Percentiles rank a stretch among this genome's conserved stretches.
phyloP scores from a whole-genome alignment of 805 yeast genomes.

The Starmerella tilneyi region DNA sequence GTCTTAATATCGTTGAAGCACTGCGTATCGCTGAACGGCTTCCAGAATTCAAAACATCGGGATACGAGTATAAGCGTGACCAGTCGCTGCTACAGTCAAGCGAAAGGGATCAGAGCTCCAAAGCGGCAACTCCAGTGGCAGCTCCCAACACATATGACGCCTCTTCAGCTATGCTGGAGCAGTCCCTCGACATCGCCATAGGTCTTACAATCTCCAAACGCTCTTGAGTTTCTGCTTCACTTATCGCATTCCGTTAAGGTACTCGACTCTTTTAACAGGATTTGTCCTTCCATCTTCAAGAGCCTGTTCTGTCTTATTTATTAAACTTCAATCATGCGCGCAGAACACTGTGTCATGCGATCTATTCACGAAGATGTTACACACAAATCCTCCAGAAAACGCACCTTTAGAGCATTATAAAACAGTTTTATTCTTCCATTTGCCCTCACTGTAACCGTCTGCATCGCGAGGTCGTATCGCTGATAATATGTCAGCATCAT shows the following conservation, averaged over 20 bases:
- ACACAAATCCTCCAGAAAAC: too few species aligned
- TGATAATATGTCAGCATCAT: not conserved
- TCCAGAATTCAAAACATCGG: slow-evolving; percentile 51
- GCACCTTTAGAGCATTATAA: not conserved
- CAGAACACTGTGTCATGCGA: too few species aligned
- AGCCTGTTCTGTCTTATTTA: too few species aligned
- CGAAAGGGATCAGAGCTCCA: not conserved
- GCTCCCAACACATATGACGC: not conserved
- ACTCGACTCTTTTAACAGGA: too few species aligned
- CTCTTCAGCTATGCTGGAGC: slow-evolving; percentile 3
- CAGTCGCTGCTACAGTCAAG: not conserved
- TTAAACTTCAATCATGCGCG: too few species aligned
- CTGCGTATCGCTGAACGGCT: slow-evolving; percentile 39
- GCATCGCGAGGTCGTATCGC: not conserved
- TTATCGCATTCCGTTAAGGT: too few species aligned
- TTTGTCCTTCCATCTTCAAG: too few species aligned
- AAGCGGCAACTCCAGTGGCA: not conserved
- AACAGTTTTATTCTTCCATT: too few species aligned
- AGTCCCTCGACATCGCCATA: slow-evolving; percentile 5
- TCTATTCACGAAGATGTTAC: too few species aligned
- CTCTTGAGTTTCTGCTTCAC: too few species aligned
- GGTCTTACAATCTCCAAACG: not conserved
- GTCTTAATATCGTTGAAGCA: slow-evolving; percentile 38
- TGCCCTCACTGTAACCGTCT: too few species aligned
- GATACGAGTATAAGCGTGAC: slow-evolving; percentile 38